A percentile compares a stretch with the other conserved stretches of the same genome.
Evolutionary conservation across 1,139 yeast species (phyloP).

Genomic region (Tardiomyces depauwii): DNA sequence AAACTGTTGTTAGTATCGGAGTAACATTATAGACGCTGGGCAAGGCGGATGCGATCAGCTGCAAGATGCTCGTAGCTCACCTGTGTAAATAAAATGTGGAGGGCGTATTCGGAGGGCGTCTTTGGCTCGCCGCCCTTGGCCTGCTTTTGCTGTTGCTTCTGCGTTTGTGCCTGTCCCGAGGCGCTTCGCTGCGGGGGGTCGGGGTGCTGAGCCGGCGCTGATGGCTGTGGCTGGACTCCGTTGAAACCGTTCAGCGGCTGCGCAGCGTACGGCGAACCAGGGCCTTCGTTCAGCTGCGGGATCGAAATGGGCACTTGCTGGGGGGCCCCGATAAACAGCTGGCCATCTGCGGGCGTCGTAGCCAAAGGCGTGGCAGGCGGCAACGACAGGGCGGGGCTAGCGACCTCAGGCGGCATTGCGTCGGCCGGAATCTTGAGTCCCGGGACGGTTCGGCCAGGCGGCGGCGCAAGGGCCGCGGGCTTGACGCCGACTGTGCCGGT

Average conservation of each 20-base stretch:
- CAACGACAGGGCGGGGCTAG: background rate
- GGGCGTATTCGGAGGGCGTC: constrained; percentile 85
- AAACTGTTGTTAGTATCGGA: constrained; percentile 32
- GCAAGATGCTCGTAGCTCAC: too few species aligned
- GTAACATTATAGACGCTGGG: background rate
- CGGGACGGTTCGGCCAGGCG: background rate
- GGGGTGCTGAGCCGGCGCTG: background rate
- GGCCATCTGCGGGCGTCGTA: background rate
- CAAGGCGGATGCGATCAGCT: background rate
- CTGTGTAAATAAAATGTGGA: constrained; percentile 83
- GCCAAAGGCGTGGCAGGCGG: constrained; percentile 1
- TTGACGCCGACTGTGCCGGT: too few species aligned
- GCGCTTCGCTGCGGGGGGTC: constrained; percentile 1
- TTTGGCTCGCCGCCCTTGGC: constrained; percentile 28
- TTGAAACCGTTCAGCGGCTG: too few species aligned
- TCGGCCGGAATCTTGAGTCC: too few species aligned
- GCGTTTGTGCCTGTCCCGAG: background rate
- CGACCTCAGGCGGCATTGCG: background rate
- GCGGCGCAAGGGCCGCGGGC: constrained; percentile 1
- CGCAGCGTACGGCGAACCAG: background rate
- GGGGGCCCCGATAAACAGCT: background rate
- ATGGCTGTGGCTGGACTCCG: background rate
- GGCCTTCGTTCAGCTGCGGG: background rate
- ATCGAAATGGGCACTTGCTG: background rate
- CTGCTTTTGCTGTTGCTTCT: background rate